phyloP scores from a whole-genome alignment of 495 filamentous ascomycete genomes.

The Immersiella caudata region DNA sequence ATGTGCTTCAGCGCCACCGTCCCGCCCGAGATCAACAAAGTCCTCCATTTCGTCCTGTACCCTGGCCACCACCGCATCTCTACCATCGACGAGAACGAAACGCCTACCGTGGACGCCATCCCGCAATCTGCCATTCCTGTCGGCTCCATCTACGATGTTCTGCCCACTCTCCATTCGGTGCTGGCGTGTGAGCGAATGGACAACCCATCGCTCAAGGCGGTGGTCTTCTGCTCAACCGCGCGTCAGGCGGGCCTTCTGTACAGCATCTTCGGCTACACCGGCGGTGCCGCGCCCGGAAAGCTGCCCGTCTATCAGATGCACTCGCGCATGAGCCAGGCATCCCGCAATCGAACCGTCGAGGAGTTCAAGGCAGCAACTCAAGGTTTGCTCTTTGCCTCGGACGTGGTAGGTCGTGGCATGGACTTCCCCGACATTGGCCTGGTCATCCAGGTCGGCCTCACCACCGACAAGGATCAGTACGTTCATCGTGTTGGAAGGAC shows the following conservation, averaged over 20 bases:
- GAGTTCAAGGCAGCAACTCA: conserved; percentile 82
- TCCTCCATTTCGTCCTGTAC: conserved; percentile 96
- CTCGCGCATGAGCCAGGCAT: conserved; percentile 64
- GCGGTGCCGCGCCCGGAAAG: conserved; percentile 79
- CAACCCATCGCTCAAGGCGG: conserved; percentile 71
- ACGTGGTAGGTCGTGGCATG: conserved; percentile 86
- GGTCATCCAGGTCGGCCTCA: conserved; percentile 90
- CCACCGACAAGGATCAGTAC: conserved; percentile 74
- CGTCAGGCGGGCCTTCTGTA: conserved; percentile 94
- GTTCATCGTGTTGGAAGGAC: conserved; percentile 94
- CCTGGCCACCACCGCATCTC: conserved; percentile 89
- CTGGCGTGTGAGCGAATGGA: conserved; percentile 89
- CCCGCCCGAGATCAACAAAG: conserved; percentile 86
- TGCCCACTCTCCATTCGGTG: conserved; percentile 80
- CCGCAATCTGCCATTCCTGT: conserved; percentile 75
- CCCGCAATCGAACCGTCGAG: conserved; percentile 75
- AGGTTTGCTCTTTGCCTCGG: conserved; percentile 84
- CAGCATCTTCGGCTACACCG: conserved; percentile 65
- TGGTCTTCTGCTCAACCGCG: conserved; percentile 98
- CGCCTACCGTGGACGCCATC: conserved; percentile 76
- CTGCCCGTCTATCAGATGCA: conserved; percentile 82
- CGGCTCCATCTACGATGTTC: conserved; percentile 80
- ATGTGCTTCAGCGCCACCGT: conserved; percentile 95
- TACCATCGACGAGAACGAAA: conserved; percentile 91
- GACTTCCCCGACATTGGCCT: conserved; percentile 76